Evolutionary conservation across 805 yeast genomes (phyloP).

Genomic region (Spathaspora sp.): DNA sequence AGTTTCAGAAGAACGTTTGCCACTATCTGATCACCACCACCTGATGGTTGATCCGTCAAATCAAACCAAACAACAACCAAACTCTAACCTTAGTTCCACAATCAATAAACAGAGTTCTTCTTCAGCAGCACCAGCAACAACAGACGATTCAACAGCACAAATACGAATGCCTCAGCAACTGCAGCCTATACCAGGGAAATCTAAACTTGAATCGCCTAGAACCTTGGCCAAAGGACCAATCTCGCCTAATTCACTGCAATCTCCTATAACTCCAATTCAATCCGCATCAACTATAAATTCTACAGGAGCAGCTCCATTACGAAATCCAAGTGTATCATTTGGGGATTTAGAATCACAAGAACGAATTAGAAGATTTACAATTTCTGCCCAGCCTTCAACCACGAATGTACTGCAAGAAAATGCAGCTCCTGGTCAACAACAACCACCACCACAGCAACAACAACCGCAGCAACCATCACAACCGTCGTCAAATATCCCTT

Average conservation of each 20-base stretch:
- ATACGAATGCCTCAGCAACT: neutral
- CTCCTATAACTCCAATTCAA: slow-evolving; percentile 4
- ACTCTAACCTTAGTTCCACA: neutral
- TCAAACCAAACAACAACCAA: neutral
- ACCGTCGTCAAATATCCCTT: slow-evolving; percentile 2
- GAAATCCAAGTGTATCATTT: slow-evolving; percentile 27
- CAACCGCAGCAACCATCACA: neutral
- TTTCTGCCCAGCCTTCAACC: slow-evolving; percentile 40
- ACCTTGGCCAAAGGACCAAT: neutral
- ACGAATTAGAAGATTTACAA: slow-evolving; percentile 37
- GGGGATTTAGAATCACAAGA: slow-evolving; percentile 33
- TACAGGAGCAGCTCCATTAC: slow-evolving; percentile 1
- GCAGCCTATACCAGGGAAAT: neutral
- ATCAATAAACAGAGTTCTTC: neutral
- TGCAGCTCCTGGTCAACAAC: slow-evolving; percentile 2
- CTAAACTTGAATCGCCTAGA: neutral
- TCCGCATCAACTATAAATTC: neutral
- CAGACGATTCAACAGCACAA: neutral
- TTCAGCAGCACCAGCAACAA: slow-evolving; percentile 1
- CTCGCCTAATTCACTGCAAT: neutral
- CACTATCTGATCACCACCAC: neutral
- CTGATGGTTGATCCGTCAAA: neutral
- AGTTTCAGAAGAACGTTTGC: neutral
- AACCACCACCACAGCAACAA: neutral
- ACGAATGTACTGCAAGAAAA: slow-evolving; percentile 19